Evolutionary conservation across 805 yeast genomes (phyloP), one percentile per base, ranked within the genome.

Genomic region (Wickerhamiella kurtzmanii): DNA sequence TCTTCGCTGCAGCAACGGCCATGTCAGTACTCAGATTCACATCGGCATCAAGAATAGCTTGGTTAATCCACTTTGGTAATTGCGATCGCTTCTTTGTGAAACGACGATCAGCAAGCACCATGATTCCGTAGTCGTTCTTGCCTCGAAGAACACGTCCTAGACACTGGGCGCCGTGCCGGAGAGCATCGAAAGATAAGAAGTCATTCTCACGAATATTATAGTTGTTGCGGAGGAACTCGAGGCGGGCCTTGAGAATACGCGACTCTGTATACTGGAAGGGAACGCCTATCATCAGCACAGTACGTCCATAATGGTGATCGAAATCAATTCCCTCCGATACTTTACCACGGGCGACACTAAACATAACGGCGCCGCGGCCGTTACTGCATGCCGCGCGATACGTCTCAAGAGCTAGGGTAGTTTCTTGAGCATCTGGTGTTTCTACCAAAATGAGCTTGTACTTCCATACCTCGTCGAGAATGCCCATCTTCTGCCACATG

Each of bases 101-200:
- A 61, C 99, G 72, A 54, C 95, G 72, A 63, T 92, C 99, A 0
- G 98, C 98, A 51, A 92, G 67, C 39, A 92, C 96, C 99, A 92
- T 92, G 55, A 92, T 82, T 52, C 99, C 99, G 63, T 92, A 92
- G 68, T 92, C 99, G 60, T 92, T 96, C 62, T 92, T 92, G 54
- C 99, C 99, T 68, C 99, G 77, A 52, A 92, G 68, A 46, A 92
- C 98, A 61, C 99, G 78, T 9, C 99, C 99, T 59, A 92, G 67
- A 66, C 99, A 92, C 64, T 92, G 99, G 0, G 99, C 97, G 3
- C 97, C 99, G 67, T 92, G 99, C 60, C 99, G 77, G 98, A 92
- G 92, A 13, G 99, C 99, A 65, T 92, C 99, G 71, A 92, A 92
- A 9, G 97, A 88, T 36, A 92, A 63, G 61, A 92, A 92, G 59